Percentiles rank a stretch among this genome's conserved stretches.
These are phyloP conservation scores for Metschnikowia borealis DNA, from an alignment of 805 yeast genomes.

Conservation along the genomic window DNA sequence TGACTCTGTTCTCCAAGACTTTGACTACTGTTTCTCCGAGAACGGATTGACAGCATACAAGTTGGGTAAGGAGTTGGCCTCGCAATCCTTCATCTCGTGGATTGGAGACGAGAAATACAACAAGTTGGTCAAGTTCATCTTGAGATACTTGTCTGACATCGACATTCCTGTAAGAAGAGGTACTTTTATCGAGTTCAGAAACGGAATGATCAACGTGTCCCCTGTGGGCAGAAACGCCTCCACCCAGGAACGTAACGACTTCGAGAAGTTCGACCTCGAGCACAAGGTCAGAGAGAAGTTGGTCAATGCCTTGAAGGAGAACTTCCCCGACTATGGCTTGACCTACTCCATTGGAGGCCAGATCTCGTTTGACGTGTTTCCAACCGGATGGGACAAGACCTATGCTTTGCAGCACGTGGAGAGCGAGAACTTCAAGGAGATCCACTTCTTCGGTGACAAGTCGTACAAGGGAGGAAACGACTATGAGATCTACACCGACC, in stretches of 20 bases:
- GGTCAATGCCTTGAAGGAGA: slow-evolving; percentile 78
- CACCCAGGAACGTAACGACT: slow-evolving; percentile 88
- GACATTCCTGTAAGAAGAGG: slow-evolving; percentile 98
- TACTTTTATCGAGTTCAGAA: slow-evolving; percentile 97
- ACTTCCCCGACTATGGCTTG: slow-evolving; percentile 78
- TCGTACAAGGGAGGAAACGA: slow-evolving; percentile 97
- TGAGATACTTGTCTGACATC: slow-evolving; percentile 76
- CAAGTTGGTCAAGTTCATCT: slow-evolving; percentile 78
- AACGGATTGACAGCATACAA: slow-evolving; percentile 98
- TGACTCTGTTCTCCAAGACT: slow-evolving; percentile 63
- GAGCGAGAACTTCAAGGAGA: slow-evolving; percentile 75
- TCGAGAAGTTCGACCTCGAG: slow-evolving; percentile 75
- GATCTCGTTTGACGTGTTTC: slow-evolving; percentile 98
- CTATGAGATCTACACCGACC: slow-evolving; percentile 90
- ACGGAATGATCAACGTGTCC: slow-evolving; percentile 97
- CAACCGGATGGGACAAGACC: slow-evolving; percentile 99
- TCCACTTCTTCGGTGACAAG: slow-evolving; percentile 99
- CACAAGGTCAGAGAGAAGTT: slow-evolving; percentile 79
- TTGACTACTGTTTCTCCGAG: slow-evolving; percentile 95
- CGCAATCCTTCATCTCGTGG: slow-evolving; percentile 94
- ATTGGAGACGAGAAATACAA: slow-evolving; percentile 94
- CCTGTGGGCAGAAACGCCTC: slow-evolving; percentile 99
- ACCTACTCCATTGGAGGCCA: slow-evolving; percentile 99
- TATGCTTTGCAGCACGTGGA: slow-evolving; percentile 92
- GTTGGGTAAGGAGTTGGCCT: slow-evolving; percentile 79